These are phyloP conservation scores for Biancaea sappan DNA, from an alignment of 306 rosid genomes.

Conservation along the genomic window DNA sequence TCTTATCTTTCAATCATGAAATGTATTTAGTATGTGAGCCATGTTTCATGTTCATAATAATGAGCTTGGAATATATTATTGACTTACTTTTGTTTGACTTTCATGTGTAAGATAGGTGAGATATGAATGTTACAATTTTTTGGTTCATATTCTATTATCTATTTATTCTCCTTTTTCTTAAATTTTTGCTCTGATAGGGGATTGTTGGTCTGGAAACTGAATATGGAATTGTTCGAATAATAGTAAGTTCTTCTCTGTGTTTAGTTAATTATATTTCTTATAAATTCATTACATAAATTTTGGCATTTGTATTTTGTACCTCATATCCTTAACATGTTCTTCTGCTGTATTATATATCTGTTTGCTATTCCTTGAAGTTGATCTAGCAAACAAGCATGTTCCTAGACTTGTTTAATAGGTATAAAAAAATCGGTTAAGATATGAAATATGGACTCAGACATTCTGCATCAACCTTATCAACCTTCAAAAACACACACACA, in stretches of 20 bases:
- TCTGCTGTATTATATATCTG: constrained; percentile 13
- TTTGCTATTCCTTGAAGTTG: constrained; percentile 2
- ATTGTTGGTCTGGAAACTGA: constrained; percentile 76
- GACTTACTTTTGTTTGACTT: constrained; percentile 16
- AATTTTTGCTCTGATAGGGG: constrained; percentile 50
- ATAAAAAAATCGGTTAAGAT: not conserved
- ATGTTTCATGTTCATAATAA: constrained; percentile 9
- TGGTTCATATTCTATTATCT: constrained; percentile 24
- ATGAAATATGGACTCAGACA: not conserved
- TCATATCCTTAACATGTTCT: not conserved
- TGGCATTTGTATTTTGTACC: constrained; percentile 8
- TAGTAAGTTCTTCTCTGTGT: constrained; percentile 52
- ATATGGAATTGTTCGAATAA: constrained; percentile 66
- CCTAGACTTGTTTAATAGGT: not conserved
- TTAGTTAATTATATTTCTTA: constrained; percentile 1
- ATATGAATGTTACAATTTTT: constrained; percentile 20
- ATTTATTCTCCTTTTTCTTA: constrained; percentile 10
- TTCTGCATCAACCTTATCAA: not conserved
- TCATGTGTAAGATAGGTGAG: constrained; percentile 19
- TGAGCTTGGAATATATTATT: constrained; percentile 19
- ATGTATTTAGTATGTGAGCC: constrained; percentile 9
- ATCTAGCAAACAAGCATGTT: constrained; percentile 3
- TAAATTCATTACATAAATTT: constrained; percentile 9
- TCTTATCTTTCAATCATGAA: not conserved
- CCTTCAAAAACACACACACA: not conserved